These are phyloP conservation scores for Phaeomoniella chlamydospora DNA, from an alignment of 2,329 filamentous ascomycete genomes.

Conservation along the genomic window DNA sequence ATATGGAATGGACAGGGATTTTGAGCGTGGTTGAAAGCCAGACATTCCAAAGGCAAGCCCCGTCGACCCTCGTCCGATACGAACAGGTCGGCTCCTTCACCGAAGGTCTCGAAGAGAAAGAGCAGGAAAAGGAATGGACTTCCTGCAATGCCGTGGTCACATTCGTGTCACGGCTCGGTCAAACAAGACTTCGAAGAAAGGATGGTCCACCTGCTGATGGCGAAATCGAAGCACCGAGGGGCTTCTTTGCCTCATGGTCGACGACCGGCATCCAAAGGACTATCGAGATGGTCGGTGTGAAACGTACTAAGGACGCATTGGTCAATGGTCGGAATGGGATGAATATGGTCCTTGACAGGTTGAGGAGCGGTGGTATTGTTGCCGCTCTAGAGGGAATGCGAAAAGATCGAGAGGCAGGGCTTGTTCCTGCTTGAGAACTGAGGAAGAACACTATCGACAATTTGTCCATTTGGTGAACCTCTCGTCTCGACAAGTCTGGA, in stretches of 20 bases:
- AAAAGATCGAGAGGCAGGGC: slow-evolving; percentile 36
- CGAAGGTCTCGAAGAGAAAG: slow-evolving; percentile 13
- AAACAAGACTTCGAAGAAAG: slow-evolving; percentile 35
- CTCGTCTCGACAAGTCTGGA: background rate
- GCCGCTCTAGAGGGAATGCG: slow-evolving; percentile 59
- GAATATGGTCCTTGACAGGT: slow-evolving; percentile 49
- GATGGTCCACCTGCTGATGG: slow-evolving; percentile 19
- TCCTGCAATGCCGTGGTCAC: slow-evolving; percentile 48
- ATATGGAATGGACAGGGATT: slow-evolving; percentile 53
- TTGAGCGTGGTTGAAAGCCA: slow-evolving; percentile 49
- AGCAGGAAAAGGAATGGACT: slow-evolving; percentile 29
- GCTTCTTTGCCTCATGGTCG: slow-evolving; percentile 45
- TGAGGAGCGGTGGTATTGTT: slow-evolving; percentile 52
- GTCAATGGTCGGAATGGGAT: slow-evolving; percentile 51
- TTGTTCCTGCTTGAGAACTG: slow-evolving; percentile 11
- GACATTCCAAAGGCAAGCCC: slow-evolving; percentile 32
- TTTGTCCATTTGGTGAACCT: slow-evolving; percentile 1
- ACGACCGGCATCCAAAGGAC: slow-evolving; percentile 46
- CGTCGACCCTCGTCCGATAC: slow-evolving; percentile 3
- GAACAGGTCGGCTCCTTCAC: slow-evolving; percentile 10
- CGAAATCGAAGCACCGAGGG: slow-evolving; percentile 37
- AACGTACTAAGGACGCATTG: slow-evolving; percentile 44
- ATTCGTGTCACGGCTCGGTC: slow-evolving; percentile 45
- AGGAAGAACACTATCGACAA: background rate
- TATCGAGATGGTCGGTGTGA: slow-evolving; percentile 48